Evolutionary conservation across 108 stramenopile genomes (phyloP).

Genomic region (Nannochloropsis oceanica): DNA sequence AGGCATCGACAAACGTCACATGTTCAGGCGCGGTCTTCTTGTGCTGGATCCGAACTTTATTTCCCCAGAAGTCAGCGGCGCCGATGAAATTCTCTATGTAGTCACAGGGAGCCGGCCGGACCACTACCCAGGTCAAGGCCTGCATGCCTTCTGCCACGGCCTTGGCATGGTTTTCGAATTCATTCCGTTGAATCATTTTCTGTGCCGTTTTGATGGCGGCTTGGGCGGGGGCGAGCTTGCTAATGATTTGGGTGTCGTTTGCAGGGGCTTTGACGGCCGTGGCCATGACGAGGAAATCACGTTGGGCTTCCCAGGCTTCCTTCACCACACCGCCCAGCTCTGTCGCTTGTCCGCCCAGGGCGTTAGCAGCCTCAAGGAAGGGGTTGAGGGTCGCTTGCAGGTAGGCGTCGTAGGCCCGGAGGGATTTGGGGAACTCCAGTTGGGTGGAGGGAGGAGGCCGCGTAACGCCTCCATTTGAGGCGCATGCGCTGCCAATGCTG

Average conservation of each 20-base stretch:
- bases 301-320: slow-evolving; percentile 34
- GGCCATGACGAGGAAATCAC: slow-evolving; percentile 30
- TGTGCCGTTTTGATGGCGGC: slow-evolving; percentile 5
- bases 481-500: too few relatives aligned
- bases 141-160: slow-evolving; percentile 24
- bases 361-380: background rate
- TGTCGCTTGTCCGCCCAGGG: slow-evolving; percentile 8
- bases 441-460: too few relatives aligned
- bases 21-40: slow-evolving; percentile 55
- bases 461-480: too few relatives aligned
- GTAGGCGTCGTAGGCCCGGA: slow-evolving; percentile 4
- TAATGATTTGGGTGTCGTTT: slow-evolving; percentile 3
- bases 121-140: slow-evolving; percentile 19
- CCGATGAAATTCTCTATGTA: slow-evolving; percentile 44
- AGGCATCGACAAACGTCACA: slow-evolving; percentile 57
- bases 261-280: slow-evolving; percentile 30
- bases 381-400: background rate
- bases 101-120: slow-evolving; percentile 31
- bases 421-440: too few relatives aligned
- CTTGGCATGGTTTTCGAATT: slow-evolving; percentile 35
- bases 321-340: slow-evolving; percentile 21
- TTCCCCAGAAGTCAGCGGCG: slow-evolving; percentile 80
- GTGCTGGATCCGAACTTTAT: slow-evolving; percentile 82
- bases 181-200: slow-evolving; percentile 16
- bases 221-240: slow-evolving; percentile 10